Percentiles rank a stretch among this genome's conserved stretches.
These are phyloP conservation scores for Aspergillus nidulans DNA, from an alignment of 495 filamentous ascomycete species.

Conservation along the genomic window DNA sequence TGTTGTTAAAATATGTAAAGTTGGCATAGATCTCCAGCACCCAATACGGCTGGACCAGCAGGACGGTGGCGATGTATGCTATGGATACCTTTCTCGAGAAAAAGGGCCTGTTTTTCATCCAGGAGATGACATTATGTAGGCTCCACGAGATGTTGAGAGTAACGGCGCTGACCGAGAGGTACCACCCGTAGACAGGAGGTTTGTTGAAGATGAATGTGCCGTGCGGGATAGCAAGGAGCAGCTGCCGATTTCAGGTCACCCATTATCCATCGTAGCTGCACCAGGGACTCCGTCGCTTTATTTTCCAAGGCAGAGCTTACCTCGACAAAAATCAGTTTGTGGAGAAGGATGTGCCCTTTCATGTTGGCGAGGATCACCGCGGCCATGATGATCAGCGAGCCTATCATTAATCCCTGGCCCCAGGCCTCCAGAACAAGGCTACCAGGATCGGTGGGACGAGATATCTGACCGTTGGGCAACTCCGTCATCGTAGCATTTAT, in stretches of 20 bases:
- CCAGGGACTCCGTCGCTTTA: too few relatives aligned
- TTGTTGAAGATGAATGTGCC: slow-evolving; percentile 47
- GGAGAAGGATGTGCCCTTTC: slow-evolving; percentile 36
- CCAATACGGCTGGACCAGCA: slow-evolving; percentile 43
- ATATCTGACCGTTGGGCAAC: too few relatives aligned
- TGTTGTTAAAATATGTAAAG: slow-evolving; percentile 47
- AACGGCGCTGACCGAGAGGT: slow-evolving; percentile 44
- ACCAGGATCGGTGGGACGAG: slow-evolving; percentile 30
- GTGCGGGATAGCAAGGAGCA: slow-evolving; percentile 34
- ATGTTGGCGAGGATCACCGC: slow-evolving; percentile 41
- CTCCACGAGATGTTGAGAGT: slow-evolving; percentile 43
- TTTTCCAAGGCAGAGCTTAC: slow-evolving; percentile 10
- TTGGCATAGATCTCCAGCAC: slow-evolving; percentile 47
- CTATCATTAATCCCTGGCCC: slow-evolving; percentile 46
- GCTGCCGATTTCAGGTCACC: slow-evolving; percentile 11
- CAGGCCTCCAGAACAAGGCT: slow-evolving; percentile 44
- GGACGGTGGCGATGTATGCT: slow-evolving; percentile 38
- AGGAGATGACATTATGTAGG: slow-evolving; percentile 47
- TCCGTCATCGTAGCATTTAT: too few relatives aligned
- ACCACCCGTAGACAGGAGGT: slow-evolving; percentile 41
- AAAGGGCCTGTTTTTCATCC: slow-evolving; percentile 47
- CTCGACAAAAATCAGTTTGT: slow-evolving; percentile 45
- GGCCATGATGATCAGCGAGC: slow-evolving; percentile 42
- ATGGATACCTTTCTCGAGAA: slow-evolving; percentile 29
- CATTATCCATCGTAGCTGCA: too few relatives aligned